Evolutionary conservation across 2,329 filamentous ascomycete genomes (phyloP), one percentile per base, ranked within the genome.

Genomic region (Cordyceps sp.): DNA sequence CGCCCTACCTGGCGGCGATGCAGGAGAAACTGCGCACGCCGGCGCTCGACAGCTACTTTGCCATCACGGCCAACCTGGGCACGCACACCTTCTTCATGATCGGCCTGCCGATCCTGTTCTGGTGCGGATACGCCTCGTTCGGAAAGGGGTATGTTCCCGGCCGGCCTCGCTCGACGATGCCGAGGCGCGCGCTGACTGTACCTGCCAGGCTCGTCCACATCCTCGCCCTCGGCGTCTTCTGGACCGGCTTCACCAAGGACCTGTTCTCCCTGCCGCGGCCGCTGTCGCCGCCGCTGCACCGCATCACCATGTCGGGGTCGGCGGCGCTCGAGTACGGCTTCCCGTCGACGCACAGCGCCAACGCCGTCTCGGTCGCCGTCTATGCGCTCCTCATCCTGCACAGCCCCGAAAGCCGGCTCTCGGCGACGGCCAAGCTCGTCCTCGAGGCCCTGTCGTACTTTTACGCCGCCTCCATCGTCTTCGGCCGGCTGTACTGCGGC

Each of bases 71-170:
- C 40, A 98, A 96, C 54, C 70, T 96, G 34, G 84, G 90, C 42
- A 98, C 90, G 1, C 90, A 98, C 57, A 98, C 90, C 1, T 96
- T 94, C 62, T 98, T 94, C 64, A 96, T 96, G 86, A 69, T 93
- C 42, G 79, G 84, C 36, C 61, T 98, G 47, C 90, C 90, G 6
- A 83, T 96, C 41, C 69, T 93, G 44, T 96, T 96, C 61, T 98
- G 90, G 90, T 93, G 84, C 47, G 88, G 88, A 33, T 81, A 86
- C 56, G 76, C 79, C 27, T 75, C 69, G 39, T 70, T 93, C 42
- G 90, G 84, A 34, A 79, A 90, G 61, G 86, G 78, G 83, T 92
- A 74, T 45, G 77, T 65, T 33, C 6, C 4, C 9, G 10, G 4
- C 19, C 34, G 34, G 10, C 9, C 15, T 15, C 9, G 10, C 9